Percentiles rank a stretch among this genome's conserved stretches.
These are phyloP conservation scores for Rubia yunnanensis DNA, from an alignment of 257 asterid species.

Conservation along the genomic window DNA sequence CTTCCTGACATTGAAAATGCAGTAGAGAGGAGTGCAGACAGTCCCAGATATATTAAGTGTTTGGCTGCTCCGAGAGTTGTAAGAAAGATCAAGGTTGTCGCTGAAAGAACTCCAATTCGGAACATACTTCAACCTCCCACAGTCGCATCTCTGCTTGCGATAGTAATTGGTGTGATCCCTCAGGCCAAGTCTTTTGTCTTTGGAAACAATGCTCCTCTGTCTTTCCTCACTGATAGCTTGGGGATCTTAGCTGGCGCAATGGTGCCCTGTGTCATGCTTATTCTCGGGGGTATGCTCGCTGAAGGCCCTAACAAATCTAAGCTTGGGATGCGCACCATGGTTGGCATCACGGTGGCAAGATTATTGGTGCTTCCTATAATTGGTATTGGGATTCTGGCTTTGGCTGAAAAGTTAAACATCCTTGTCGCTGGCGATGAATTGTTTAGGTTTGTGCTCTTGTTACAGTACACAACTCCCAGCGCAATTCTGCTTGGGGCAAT, in stretches of 20 bases:
- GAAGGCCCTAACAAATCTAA: conserved; percentile 38
- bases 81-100: conserved; percentile 26
- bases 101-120: conserved; percentile 29
- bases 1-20: conserved; percentile 12
- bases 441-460: conserved; percentile 29
- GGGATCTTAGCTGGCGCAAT: conserved; percentile 36
- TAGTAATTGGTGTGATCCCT: conserved; percentile 29
- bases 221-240: conserved; percentile 31
- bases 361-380: conserved; percentile 26
- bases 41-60: conserved; percentile 16
- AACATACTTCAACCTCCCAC: conserved; percentile 39
- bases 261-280: conserved; percentile 40
- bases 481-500: conserved; percentile 40
- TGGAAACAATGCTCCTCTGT: conserved; percentile 27
- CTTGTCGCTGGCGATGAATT: conserved; percentile 28
- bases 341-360: conserved; percentile 34
- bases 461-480: conserved; percentile 37
- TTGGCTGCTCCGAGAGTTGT: conserved; percentile 24
- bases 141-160: conserved; percentile 31
- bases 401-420: conserved; percentile 24
- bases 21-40: background rate
- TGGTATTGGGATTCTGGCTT: conserved; percentile 28
- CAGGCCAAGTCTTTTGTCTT: conserved; percentile 24
- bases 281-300: conserved; percentile 38
- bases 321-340: conserved; percentile 29